Evolutionary conservation across 192 early-diverging fungal genomes (phyloP).

Genomic region (Mortierella claussenii): DNA sequence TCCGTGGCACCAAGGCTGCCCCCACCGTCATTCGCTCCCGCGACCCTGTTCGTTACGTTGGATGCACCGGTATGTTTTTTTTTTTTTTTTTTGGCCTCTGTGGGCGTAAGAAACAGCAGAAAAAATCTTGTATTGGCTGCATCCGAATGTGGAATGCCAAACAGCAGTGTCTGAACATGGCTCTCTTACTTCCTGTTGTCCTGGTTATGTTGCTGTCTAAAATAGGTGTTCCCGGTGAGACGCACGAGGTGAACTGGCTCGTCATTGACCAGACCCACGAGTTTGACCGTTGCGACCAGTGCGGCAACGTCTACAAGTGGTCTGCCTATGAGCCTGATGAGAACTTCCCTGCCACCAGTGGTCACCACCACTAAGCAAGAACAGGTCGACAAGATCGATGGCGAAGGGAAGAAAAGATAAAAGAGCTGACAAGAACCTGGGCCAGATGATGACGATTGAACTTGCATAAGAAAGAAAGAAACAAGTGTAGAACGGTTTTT

Average conservation of each 20-base stretch:
- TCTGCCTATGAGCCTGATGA: slow-evolving; percentile 46
- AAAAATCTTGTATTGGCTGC: no score
- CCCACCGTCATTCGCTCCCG: slow-evolving; percentile 88
- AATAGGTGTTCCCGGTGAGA: slow-evolving; percentile 91
- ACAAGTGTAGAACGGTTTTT: slow-evolving; percentile 42
- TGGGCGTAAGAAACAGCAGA: slow-evolving; percentile 10
- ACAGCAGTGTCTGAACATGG: no score
- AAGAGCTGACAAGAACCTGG: neutral
- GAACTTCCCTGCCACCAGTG: slow-evolving; percentile 53
- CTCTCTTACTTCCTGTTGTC: neutral
- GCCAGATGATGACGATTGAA: no score
- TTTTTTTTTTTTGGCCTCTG: neutral
- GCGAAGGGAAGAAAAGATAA: neutral
- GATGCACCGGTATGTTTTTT: slow-evolving; percentile 86
- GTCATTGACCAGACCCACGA: slow-evolving; percentile 79
- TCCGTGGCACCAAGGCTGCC: slow-evolving; percentile 82
- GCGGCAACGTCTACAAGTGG: slow-evolving; percentile 82
- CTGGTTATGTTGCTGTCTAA: slow-evolving; percentile 6
- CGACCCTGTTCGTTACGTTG: slow-evolving; percentile 86
- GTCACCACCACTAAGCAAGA: slow-evolving; percentile 51
- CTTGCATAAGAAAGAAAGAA: slow-evolving; percentile 14
- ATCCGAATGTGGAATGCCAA: no score
- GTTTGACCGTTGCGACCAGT: slow-evolving; percentile 95
- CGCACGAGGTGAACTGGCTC: slow-evolving; percentile 94
- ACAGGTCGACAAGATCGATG: neutral